A percentile compares a stretch with the other conserved stretches of the same genome.
Evolutionary conservation across 2,329 filamentous ascomycete genomes (phyloP).

Genomic region (Alternaria tenuissima): DNA sequence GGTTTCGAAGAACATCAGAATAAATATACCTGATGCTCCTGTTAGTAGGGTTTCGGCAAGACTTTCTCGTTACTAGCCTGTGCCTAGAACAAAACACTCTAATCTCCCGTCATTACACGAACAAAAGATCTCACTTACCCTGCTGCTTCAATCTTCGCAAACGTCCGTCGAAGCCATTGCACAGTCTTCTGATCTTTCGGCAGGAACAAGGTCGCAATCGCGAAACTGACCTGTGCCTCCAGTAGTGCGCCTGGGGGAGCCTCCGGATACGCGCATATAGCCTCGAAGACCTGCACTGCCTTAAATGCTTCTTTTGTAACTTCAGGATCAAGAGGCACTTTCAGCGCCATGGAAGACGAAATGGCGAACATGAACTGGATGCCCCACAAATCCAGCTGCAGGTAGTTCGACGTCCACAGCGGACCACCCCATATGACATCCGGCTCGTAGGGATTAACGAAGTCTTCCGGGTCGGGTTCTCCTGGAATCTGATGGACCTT

Average conservation of each 20-base stretch:
- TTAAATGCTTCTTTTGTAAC: conserved; percentile 70
- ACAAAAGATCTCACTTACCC: conserved; percentile 67
- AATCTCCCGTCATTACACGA: background rate
- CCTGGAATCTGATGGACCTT: conserved; percentile 71
- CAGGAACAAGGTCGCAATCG: conserved; percentile 80
- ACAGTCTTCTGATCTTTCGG: conserved; percentile 75
- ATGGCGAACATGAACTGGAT: conserved; percentile 82
- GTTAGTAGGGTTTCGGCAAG: conserved; percentile 16
- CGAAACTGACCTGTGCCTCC: conserved; percentile 77
- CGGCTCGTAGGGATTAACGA: conserved; percentile 76
- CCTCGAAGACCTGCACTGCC: conserved; percentile 81
- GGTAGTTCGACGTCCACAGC: conserved; percentile 76
- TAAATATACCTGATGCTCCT: conserved; percentile 75
- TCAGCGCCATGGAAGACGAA: conserved; percentile 69
- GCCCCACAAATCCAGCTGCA: conserved; percentile 79
- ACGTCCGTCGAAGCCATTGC: conserved; percentile 81
- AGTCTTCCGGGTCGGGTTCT: conserved; percentile 66
- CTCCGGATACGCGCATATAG: conserved; percentile 74
- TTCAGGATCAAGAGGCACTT: conserved; percentile 61
- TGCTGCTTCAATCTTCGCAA: conserved; percentile 77
- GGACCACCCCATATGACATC: conserved; percentile 72
- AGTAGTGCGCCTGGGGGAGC: conserved; percentile 75
- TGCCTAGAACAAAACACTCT: background rate
- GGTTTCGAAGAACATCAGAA: conserved; percentile 74
- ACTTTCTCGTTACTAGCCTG: background rate